A percentile compares a stretch with the other conserved stretches of the same genome.
Conservation (phyloP, 768 basidiomycete genomes). For the Zangia roseola region DNA sequence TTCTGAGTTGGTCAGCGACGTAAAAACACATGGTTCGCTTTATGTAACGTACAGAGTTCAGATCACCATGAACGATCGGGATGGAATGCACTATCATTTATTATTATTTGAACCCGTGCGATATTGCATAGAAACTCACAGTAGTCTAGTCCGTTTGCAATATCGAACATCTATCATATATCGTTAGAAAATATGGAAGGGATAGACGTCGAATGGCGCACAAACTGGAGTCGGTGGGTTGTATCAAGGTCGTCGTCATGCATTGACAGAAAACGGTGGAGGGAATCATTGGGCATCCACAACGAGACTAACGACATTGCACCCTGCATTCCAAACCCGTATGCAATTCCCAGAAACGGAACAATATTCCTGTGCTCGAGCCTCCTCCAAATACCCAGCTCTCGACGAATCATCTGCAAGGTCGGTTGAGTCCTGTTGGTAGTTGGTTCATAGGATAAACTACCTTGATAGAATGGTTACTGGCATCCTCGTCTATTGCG, state of each 20-base stretch:
- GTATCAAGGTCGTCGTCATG: not conserved
- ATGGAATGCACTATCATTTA: constrained; percentile 7
- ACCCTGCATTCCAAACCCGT: constrained; percentile 23
- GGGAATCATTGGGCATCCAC: constrained; percentile 30
- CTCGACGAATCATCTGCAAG: constrained; percentile 24
- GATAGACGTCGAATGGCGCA: constrained; percentile 7
- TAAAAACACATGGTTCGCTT: no score
- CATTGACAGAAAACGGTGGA: constrained; percentile 18
- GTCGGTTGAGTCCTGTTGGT: no score
- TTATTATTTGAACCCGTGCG: not conserved
- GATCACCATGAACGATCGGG: constrained; percentile 8
- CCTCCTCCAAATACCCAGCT: constrained; percentile 30
- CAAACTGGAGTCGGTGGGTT: constrained; percentile 8
- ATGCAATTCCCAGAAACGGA: constrained; percentile 25
- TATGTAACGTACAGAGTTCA: not conserved
- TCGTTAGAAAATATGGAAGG: constrained; percentile 15
- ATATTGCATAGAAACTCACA: not conserved
- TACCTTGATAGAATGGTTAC: not conserved
- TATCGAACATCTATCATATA: constrained; percentile 18
- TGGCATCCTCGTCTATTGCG: not conserved
- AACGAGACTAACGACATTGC: constrained; percentile 28
- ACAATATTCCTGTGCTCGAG: constrained; percentile 26
- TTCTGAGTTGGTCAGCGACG: no score
- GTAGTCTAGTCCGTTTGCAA: constrained; percentile 11
- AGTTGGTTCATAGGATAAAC: accelerated